Conservation (phyloP, 164 flowering plant species). For the Magnolia kwangsiensis region DNA sequence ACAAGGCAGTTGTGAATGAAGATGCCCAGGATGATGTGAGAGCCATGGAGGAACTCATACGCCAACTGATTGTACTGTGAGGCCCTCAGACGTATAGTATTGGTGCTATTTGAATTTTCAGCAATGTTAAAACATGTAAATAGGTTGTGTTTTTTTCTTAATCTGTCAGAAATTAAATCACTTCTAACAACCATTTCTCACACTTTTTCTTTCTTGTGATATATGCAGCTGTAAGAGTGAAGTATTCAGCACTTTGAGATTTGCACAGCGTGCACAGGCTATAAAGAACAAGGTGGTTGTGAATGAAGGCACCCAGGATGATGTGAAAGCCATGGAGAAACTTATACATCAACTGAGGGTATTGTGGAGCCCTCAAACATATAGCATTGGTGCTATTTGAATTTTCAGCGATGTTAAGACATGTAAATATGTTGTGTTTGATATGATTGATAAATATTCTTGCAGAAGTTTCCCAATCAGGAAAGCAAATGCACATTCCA, state of each 20-base stretch:
- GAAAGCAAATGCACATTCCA: constrained; percentile 96
- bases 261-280: too few species aligned
- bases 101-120: neutral
- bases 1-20: constrained; percentile 94
- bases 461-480: constrained; percentile 93
- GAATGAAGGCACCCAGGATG: too few species aligned
- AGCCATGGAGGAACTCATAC: constrained; percentile 77
- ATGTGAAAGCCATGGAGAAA: constrained; percentile 71
- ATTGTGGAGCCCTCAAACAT: neutral
- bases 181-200: too few species aligned
- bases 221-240: too few species aligned
- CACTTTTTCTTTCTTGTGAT: too few species aligned
- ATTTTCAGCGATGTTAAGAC: neutral
- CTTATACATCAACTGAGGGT: constrained; percentile 90
- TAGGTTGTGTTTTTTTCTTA: neutral
- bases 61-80: constrained; percentile 64
- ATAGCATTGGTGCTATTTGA: neutral
- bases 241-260: too few species aligned
- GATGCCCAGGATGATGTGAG: constrained; percentile 82
- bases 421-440: neutral
- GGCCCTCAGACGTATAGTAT: neutral
- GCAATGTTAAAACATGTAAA: neutral
- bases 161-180: too few species aligned
- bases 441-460: constrained; percentile 27
- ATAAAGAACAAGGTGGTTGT: too few species aligned